Evolutionary conservation across 108 stramenopile species (phyloP).

Genomic region (Epithemia pelagica): DNA sequence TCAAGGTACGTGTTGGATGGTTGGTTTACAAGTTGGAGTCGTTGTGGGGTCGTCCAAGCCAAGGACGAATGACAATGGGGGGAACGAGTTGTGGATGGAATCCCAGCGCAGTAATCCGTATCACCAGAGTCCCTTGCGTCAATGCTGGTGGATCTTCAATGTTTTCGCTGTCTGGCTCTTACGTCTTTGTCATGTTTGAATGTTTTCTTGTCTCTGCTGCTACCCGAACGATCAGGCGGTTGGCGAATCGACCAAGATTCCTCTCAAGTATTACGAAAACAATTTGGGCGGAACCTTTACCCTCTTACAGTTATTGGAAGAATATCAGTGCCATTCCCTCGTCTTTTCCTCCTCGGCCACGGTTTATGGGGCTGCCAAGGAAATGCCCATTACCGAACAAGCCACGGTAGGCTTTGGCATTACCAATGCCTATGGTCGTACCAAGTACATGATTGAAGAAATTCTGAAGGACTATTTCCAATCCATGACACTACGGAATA

Average conservation of each 20-base stretch:
- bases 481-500: slow-evolving; percentile 40
- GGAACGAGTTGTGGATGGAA: neutral
- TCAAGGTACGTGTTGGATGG: too few relatives aligned
- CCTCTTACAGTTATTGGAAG: slow-evolving; percentile 84
- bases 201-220: slow-evolving; percentile 10
- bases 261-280: slow-evolving; percentile 90
- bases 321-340: slow-evolving; percentile 78
- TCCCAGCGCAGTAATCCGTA: too few relatives aligned
- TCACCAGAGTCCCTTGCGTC: too few relatives aligned
- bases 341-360: slow-evolving; percentile 97
- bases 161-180: too few relatives aligned
- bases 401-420: slow-evolving; percentile 78
- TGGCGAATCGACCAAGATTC: slow-evolving; percentile 88
- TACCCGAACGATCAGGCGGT: slow-evolving; percentile 56
- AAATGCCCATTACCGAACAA: slow-evolving; percentile 89
- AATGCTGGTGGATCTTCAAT: too few relatives aligned
- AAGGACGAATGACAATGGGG: too few relatives aligned
- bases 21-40: too few relatives aligned
- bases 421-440: slow-evolving; percentile 98
- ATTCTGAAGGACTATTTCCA: slow-evolving; percentile 89
- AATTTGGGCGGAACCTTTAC: slow-evolving; percentile 85
- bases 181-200: too few relatives aligned
- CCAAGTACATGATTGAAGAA: slow-evolving; percentile 99
- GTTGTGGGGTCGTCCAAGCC: too few relatives aligned
- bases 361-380: slow-evolving; percentile 91